Evolutionary conservation across 805 yeast genomes (phyloP).

Genomic region (Candida orba): DNA sequence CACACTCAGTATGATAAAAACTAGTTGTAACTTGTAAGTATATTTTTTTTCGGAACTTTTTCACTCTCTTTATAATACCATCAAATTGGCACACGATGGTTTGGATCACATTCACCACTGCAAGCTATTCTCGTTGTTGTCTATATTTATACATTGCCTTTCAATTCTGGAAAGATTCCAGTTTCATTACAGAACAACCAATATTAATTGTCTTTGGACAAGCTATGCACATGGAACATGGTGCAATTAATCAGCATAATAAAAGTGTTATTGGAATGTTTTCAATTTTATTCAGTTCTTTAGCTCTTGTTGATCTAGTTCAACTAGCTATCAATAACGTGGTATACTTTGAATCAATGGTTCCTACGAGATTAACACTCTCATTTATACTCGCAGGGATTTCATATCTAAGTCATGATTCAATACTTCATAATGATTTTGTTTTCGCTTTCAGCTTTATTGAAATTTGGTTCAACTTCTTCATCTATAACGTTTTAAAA

Average conservation of each 20-base stretch:
- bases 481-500: constrained; percentile 52
- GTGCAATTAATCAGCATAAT: constrained; percentile 29
- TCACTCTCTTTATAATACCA: not conserved
- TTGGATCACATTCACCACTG: constrained; percentile 41
- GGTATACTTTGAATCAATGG: constrained; percentile 49
- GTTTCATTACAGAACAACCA: constrained; percentile 35
- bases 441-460: constrained; percentile 49
- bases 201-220: constrained; percentile 47
- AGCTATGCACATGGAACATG: constrained; percentile 45
- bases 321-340: constrained; percentile 43
- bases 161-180: constrained; percentile 41
- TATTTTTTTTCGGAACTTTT: not conserved
- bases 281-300: constrained; percentile 36
- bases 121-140: constrained; percentile 40
- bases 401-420: constrained; percentile 39
- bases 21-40: too few species aligned
- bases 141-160: constrained; percentile 39
- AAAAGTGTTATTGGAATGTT: constrained; percentile 25
- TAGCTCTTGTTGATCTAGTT: constrained; percentile 47
- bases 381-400: constrained; percentile 44
- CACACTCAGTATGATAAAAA: too few species aligned
- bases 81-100: constrained; percentile 36
- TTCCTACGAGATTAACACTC: constrained; percentile 47
- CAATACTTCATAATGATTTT: constrained; percentile 49
- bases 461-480: constrained; percentile 65